Percentiles rank a stretch among this genome's conserved stretches.
Conservation (phyloP, 257 asterid species). For the Verbena officinalis region DNA sequence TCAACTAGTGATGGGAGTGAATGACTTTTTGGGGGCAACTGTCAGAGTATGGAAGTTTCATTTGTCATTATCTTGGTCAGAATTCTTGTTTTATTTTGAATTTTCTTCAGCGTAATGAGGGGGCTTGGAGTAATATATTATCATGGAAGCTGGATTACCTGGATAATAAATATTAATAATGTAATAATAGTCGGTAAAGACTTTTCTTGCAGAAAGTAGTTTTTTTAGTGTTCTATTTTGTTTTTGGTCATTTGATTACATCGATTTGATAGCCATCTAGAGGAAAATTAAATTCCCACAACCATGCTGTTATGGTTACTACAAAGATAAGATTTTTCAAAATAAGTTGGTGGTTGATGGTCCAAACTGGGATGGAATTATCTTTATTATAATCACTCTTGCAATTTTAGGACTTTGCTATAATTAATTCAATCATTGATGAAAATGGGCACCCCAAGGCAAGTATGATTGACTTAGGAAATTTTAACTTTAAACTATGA, state of each 20-base stretch:
- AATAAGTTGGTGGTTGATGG: not conserved
- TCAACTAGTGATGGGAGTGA: not conserved
- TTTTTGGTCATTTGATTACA: not conserved
- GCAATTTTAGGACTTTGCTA: not conserved
- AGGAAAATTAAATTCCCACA: not conserved
- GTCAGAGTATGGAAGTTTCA: slow-evolving; percentile 12
- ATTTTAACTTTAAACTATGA: not conserved
- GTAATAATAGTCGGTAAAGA: slow-evolving; percentile 7
- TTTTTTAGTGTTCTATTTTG: not conserved
- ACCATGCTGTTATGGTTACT: not conserved
- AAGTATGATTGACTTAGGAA: not conserved
- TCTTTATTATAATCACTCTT: not conserved
- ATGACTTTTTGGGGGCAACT: no score
- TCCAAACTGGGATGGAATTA: not conserved
- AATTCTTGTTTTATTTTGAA: not conserved
- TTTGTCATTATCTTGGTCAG: slow-evolving; percentile 17
- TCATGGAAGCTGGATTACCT: slow-evolving; percentile 4
- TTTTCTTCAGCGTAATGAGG: no score
- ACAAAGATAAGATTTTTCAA: not conserved
- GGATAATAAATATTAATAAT: slow-evolving; percentile 1
- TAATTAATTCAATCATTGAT: not conserved
- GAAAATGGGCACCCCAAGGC: not conserved
- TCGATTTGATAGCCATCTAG: slow-evolving; percentile 21
- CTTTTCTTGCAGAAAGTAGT: slow-evolving; percentile 20
- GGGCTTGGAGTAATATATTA: not conserved